Base-by-base conservation (phyloP, 495 filamentous ascomycete genomes). In the Lentithecium fluviatile region DNA sequence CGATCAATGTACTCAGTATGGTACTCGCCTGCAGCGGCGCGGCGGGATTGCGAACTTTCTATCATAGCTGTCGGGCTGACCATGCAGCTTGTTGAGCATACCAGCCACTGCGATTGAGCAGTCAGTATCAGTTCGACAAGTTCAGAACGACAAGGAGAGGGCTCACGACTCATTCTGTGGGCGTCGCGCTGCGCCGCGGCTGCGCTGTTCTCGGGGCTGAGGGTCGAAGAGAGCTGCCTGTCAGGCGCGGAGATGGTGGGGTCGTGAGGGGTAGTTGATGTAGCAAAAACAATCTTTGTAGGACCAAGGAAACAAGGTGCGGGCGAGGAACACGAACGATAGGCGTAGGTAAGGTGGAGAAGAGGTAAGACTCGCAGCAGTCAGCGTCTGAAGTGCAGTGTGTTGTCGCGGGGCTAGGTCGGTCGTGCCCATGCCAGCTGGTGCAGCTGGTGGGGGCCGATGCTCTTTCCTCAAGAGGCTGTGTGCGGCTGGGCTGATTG, bases 41-140 rank as follows among this genome's bases (percentile, higher is more conserved):
- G 56, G 52, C 50, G 55, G 52, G 63, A 51, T 52, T 15, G 56
- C 81, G 67, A 73, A 96, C 90, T 99, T 99, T 76, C 91, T 96
- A 75, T 97, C 94, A 77, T 99, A 99, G 78, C 88, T 96, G 69
- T 95, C 89, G 52, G 94, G 94, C 79, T 99, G 94, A 69, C 93
- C 93, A 62, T 92, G 90, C 66, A 99, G 88, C 83, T 95, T 95
- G 78, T 93, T 97, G 68, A 99, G 81, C 89, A 97, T 96, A 68
- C 81, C 88, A 53, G 89, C 78, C 73, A 97, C 91, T 95, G 69
- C 26, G 15, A 37, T 29, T 17, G 24, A n/a, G 26, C 12, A 59
- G 34, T 23, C 34, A 45, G 34, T 58, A 52, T n/a, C 19, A 25
- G 38, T 12, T 47, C 32, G 26, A 15, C 13, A n/a, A 29, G 25